Base-by-base conservation (phyloP, 1,284 basidiomycete species). In the Mycena sp. region DNA sequence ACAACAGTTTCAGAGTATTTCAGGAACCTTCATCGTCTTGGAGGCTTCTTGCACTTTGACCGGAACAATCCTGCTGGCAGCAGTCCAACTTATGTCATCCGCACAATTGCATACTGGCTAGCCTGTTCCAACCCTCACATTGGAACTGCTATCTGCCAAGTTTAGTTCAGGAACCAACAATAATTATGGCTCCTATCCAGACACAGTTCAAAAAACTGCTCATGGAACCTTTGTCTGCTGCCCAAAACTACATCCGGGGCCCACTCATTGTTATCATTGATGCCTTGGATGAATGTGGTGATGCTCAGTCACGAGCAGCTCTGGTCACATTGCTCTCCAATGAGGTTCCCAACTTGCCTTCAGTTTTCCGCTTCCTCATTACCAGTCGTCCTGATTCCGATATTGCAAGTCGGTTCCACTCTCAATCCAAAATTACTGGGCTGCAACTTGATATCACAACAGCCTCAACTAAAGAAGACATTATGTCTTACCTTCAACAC, bases 371-470 rank as follows among this genome's bases (percentile, higher is more conserved):
- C 21, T 51, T 59, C n/a, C 41, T 59, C 26, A 26, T 59, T 30
- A 49, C 49, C 40, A 59, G 57, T n/a, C 57, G 57, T 6, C 53
- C 40, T 3, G 54, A 57, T 4, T 21, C 53, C 1, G 60, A 62
- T 19, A 50, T 62, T 37, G 25, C 40, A 25, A 16, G n/a, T 37
- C 38, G 12, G 25, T 62, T 62, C 17, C 46, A 23, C 7, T 6
- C 9, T 7, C 16, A 45, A 16, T 17, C 37, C 14, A 19, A 23
- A 5, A 28, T 43, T 25, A 37, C 9, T 1, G 7, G 16, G 7
- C 30, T 49, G 26, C 32, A 30, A 9, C 46, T 61, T 10, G 40
- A 56, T 16, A 54, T 56, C 6, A 19, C 14, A 4, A 45, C 48
- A 17, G 3, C 46, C 1, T 14, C 14, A 1, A 51, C 46, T 2